Evolutionary conservation across 2,329 filamentous ascomycete species (phyloP), one percentile per base, ranked within the genome.

Genomic region (Fusarium buxicola): DNA sequence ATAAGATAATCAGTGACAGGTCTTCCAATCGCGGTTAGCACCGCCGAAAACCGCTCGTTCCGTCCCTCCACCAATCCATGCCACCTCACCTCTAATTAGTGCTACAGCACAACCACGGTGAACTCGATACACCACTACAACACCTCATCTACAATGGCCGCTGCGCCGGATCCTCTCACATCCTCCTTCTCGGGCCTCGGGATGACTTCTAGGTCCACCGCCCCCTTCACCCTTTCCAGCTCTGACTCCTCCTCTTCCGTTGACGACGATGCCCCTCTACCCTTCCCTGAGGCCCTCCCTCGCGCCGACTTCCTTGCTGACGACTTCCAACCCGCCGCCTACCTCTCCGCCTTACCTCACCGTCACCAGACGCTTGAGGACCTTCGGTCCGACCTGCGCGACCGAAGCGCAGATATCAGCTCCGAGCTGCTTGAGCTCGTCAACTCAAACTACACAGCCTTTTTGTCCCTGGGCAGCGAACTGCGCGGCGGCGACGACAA

Each of bases 301-400:
- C 91, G 95, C 55, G 81, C 84, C 56, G 92, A 95, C 72, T 99
- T 99, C 78, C 85, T 97, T 7, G 80, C 86, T 3, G 84, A 87
- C 4, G 77, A 87, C 66, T 99, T 99, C 76, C 87, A 92, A 61
- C 89, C 96, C 1, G 86, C 91, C 2, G 80, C 81, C 3, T 99
- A 97, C 75, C 89, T 99, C 41, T 93, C 77, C 8, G 89, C 91
- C 2, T 84, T 97, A 2, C 87, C 88, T 16, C 89, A 95, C 73
- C 90, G 95, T 2, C 95, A 99, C 76, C 95, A 99, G 76, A 97
- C 94, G 1, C 91, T 99, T 43, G 94, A 97, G 74, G 95, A 99
- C 75, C 82, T 99, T 28, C 92, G 94, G 31, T 80, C 89, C 6
- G 96, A 99, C 72, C 83, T 99, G 13, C 89, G 94, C 39, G 87